These are phyloP conservation scores for Cutaneotrichosporon sp. DNA, from an alignment of 1,284 basidiomycete species.

Conservation along the genomic window DNA sequence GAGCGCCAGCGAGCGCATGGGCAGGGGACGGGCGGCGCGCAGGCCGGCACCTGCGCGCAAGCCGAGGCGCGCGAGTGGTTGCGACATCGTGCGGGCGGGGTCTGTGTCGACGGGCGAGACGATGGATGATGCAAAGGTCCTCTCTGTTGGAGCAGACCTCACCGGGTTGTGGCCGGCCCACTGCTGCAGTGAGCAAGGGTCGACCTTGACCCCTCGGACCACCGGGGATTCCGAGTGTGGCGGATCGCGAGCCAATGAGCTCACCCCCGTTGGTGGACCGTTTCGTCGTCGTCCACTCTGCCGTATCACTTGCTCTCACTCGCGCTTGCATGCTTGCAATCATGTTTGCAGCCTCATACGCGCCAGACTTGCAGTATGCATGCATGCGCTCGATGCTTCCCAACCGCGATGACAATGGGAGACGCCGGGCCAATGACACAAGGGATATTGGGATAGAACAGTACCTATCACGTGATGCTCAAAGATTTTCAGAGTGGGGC, in stretches of 20 bases:
- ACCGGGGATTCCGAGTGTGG: slow-evolving; percentile 4
- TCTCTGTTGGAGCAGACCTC: background rate
- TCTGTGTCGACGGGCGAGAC: background rate
- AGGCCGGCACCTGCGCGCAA: slow-evolving; percentile 6
- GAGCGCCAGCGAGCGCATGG: background rate
- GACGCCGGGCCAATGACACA: background rate
- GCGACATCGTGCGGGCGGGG: slow-evolving; percentile 9
- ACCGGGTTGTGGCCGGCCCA: too few species aligned
- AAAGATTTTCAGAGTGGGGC: too few species aligned
- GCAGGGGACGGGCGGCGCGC: slow-evolving; percentile 3
- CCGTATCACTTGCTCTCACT: too few species aligned
- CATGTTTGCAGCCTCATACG: background rate
- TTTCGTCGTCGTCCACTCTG: too few species aligned
- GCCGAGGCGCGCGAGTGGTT: slow-evolving; percentile 22
- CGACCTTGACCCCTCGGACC: too few species aligned
- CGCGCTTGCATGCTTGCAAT: background rate
- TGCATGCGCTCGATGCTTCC: background rate
- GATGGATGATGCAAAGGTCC: background rate
- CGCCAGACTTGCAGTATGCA: background rate
- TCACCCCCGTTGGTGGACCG: background rate
- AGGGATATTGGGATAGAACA: too few species aligned
- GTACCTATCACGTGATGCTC: too few species aligned
- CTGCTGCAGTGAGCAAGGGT: too few species aligned
- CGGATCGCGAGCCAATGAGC: background rate
- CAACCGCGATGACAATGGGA: background rate